Percentiles rank a stretch among this genome's conserved stretches.
These are phyloP conservation scores for Trifolium subterraneum DNA, from an alignment of 306 rosid species.

Conservation along the genomic window DNA sequence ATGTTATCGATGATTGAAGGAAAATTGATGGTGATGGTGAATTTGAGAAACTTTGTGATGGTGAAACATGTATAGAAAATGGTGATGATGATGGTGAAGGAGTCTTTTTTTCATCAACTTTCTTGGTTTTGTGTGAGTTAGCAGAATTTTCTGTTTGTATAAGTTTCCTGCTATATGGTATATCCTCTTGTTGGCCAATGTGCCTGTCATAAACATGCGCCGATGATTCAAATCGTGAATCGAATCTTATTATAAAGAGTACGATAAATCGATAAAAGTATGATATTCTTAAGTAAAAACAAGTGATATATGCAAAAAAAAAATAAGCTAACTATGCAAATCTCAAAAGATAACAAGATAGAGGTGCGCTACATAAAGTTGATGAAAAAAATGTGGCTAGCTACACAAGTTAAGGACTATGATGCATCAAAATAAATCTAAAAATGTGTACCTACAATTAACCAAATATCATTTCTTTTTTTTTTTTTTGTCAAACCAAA, in stretches of 20 bases:
- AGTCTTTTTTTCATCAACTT: conserved; percentile 5
- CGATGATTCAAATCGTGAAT: neutral
- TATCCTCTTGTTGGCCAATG: conserved; percentile 44
- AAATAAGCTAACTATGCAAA: neutral
- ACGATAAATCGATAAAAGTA: neutral
- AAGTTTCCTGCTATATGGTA: conserved; percentile 51
- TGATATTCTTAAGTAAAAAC: neutral
- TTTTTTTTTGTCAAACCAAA: too few relatives aligned
- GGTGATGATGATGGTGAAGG: conserved; percentile 44
- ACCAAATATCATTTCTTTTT: too few relatives aligned
- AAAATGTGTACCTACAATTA: too few relatives aligned
- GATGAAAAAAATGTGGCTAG: neutral
- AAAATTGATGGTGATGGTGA: conserved; percentile 41
- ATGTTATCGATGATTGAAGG: conserved; percentile 32
- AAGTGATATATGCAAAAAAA: neutral
- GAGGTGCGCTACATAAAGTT: neutral
- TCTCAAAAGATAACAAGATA: neutral
- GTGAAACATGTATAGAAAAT: conserved; percentile 30
- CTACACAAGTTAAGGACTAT: too few relatives aligned
- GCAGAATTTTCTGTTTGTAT: conserved; percentile 43
- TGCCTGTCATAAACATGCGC: conserved; percentile 50
- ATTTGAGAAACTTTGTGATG: conserved; percentile 40
- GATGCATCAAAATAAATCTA: too few relatives aligned
- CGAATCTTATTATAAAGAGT: neutral
- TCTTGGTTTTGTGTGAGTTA: conserved; percentile 29